These are phyloP conservation scores for Blepharisma japonicum DNA, from an alignment of 73 alveolate species.

Conservation along the genomic window DNA sequence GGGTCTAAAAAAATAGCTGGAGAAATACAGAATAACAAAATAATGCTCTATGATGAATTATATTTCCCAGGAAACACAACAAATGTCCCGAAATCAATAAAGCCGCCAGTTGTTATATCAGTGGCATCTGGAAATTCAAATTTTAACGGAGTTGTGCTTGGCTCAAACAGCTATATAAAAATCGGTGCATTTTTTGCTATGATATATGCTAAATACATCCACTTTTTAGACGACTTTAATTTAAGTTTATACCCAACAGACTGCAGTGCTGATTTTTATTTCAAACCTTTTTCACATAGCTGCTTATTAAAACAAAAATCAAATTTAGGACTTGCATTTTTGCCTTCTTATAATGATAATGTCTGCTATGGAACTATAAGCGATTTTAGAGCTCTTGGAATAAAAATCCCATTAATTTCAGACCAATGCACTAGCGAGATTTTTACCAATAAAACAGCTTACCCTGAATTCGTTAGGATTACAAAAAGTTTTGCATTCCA, in stretches of 20 bases:
- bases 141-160: no score
- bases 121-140: background rate
- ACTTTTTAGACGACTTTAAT: background rate
- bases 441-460: background rate
- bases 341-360: no score
- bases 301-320: background rate
- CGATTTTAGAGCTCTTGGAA: background rate
- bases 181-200: constrained; percentile 13
- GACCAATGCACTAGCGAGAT: background rate
- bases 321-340: constrained; percentile 5
- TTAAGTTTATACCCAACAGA: background rate
- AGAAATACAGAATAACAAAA: background rate
- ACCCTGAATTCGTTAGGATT: background rate
- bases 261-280: background rate
- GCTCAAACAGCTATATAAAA: no score
- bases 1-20: background rate
- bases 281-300: background rate
- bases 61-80: constrained; percentile 1
- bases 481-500: background rate
- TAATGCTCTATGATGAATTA: background rate
- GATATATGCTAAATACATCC: background rate
- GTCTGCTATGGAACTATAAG: background rate
- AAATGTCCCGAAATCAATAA: background rate
- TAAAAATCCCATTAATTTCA: background rate
- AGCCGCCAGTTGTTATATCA: background rate